phyloP scores from a whole-genome alignment of 2,329 filamentous ascomycete genomes.

The Nothophoma quercina region DNA sequence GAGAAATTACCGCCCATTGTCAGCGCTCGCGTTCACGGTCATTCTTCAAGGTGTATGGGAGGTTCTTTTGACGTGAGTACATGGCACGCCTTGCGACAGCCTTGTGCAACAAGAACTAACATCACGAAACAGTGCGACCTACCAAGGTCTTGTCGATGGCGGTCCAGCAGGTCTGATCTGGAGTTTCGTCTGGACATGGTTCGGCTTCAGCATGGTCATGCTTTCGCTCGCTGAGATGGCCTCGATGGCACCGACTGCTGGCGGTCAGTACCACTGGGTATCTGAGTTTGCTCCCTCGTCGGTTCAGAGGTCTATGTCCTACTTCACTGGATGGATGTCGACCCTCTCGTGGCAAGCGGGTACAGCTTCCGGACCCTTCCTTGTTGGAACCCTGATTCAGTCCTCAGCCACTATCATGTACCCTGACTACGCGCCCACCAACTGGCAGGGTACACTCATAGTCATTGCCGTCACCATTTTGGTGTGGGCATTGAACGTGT shows the following conservation, averaged over 20 bases:
- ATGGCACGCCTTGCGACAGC: not conserved
- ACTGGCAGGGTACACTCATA: conserved; percentile 60
- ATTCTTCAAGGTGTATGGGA: conserved; percentile 47
- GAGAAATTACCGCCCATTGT: conserved; percentile 45
- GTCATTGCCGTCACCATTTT: conserved; percentile 56
- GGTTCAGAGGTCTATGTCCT: conserved; percentile 39
- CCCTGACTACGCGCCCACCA: conserved; percentile 50
- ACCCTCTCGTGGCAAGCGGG: conserved; percentile 61
- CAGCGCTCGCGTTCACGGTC: conserved; percentile 43
- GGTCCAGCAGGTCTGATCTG: conserved; percentile 45
- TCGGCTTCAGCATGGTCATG: conserved; percentile 43
- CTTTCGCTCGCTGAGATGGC: conserved; percentile 47
- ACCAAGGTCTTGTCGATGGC: conserved; percentile 41
- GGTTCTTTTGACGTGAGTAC: conserved; percentile 41
- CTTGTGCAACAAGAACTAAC: conserved; percentile 13
- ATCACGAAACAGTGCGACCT: conserved; percentile 28
- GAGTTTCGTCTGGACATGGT: conserved; percentile 47
- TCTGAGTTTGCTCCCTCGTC: conserved; percentile 43
- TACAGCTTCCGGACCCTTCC: conserved; percentile 57
- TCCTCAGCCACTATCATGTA: conserved; percentile 53
- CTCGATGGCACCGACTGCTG: conserved; percentile 46
- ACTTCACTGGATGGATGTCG: conserved; percentile 56
- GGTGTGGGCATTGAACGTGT: conserved; percentile 54
- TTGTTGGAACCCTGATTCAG: conserved; percentile 59
- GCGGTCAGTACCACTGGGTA: conserved; percentile 48